Base-by-base conservation (phyloP, 2,329 filamentous ascomycete species). In the Colletotrichum incanum region DNA sequence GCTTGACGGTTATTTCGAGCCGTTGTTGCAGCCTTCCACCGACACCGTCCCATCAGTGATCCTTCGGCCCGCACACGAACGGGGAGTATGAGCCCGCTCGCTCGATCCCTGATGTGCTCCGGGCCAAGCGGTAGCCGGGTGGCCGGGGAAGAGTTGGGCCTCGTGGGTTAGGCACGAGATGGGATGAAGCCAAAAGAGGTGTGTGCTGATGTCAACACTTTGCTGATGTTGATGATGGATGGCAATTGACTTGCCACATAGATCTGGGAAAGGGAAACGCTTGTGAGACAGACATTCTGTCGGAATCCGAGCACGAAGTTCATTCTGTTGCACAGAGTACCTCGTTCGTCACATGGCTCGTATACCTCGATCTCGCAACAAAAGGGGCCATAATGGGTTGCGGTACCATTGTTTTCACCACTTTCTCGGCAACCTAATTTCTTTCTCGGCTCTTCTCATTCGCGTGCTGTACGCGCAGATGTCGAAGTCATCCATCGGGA, bases 1-100 rank as follows among this genome's bases (percentile, higher is more conserved):
- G 67, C 67, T 67, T 47, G 41, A 61, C 63, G 50, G 49, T 67
- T 62, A 55, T 67, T 67, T 67, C 31, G 31, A 66, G 63, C 67
- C 63, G 63, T 54, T 50, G 63, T 71, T 43, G 62, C 55, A 66
- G 67, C 54, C 39, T 34, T 37, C 37, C 11, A 23, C 3, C 26
- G n/a, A 31, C 28, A 31, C 58, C 58, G 43, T 61, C 41, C 20
- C 26, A 31, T 9, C n/a, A 14, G n/a, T 41, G 59, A 62, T 62
- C 43, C 59, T 62, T 50, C 31, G 43, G 14, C 34, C 11, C 39
- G 18, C 37, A 39, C 31, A 34, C 18, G 43, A n/a, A 18, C 43
- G n/a, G 6, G 7, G 20, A 26, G 14, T 7, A 23, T 23, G 5
- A 23, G 3, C 39, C 2, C 37, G 8, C 37, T 9, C 6, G 55